Base-by-base conservation (phyloP, 140 eudicot species). In the Ambrosia hybrid region DNA sequence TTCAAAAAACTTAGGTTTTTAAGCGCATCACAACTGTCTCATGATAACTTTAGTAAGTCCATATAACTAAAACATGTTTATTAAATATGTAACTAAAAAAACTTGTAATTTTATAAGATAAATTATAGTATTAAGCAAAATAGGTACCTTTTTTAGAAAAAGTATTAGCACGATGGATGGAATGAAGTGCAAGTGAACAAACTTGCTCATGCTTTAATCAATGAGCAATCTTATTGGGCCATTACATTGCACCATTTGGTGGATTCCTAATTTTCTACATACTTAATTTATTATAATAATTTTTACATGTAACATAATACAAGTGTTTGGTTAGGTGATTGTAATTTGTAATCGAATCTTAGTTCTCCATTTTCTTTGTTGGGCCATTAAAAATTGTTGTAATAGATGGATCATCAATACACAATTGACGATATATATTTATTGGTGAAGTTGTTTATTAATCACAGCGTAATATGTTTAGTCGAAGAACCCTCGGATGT, bases 201-300 rank as follows among this genome's bases (percentile, higher is more conserved):
- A 71, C 74, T 80, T 75, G 81, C 70, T 52, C 78, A 80, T 76
- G 78, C 84, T 80, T 80, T 59, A 80, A 80, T 81, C 71, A 71
- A 70, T 26, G 67, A 63, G n/a, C n/a, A n/a, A 21, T 21, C 30
- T 21, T 21, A 21, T 21, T 21, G 30, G 30, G 30, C 30, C 30
- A 21, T 21, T 1, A 21, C 30, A 21, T 21, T 21, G 30, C 0
- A 21, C 15, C 41, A 10, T 58, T 58, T 26, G 65, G 65, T 58
- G 14, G 65, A 30, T 26, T 58, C n/a, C 10, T 48, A 48, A 3
- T 48, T 48, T 48, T 3, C 53, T 48, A 48, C 65, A 21, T 37
- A 57, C 10, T 57, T n/a, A n/a, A n/a, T 57, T 9, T 6, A 41
- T 15, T 9, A 21, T 3, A 57, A 57, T 57, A 57, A 9, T 8